These are phyloP conservation scores for Liquidambar formosana DNA, from an alignment of 164 flowering plant species.

Conservation along the genomic window DNA sequence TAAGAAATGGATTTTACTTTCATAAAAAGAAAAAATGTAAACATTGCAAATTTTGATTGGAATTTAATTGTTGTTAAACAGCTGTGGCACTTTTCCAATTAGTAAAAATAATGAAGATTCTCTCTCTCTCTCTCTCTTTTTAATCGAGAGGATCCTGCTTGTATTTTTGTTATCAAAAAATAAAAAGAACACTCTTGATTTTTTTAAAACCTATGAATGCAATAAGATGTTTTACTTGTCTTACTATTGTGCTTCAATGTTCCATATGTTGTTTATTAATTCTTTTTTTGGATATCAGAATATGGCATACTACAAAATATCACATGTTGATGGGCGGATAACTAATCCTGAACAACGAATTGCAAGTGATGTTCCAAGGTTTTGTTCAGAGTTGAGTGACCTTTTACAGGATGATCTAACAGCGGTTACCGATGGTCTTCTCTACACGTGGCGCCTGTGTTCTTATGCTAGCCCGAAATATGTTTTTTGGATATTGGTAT, in stretches of 20 bases:
- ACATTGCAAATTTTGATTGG: too few species aligned
- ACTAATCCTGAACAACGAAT: constrained; percentile 92
- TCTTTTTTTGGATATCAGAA: constrained; percentile 57
- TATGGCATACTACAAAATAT: constrained; percentile 96
- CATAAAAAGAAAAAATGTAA: too few species aligned
- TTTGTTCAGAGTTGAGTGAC: constrained; percentile 95
- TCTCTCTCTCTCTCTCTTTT: too few species aligned
- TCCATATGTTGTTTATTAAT: too few species aligned
- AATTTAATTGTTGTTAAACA: too few species aligned
- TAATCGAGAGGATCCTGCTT: too few species aligned
- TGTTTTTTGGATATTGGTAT: constrained; percentile 94
- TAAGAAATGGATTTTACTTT: too few species aligned
- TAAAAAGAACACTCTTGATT: too few species aligned
- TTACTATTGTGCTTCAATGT: too few species aligned
- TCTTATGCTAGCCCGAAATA: constrained; percentile 99
- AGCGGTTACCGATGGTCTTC: constrained; percentile 86
- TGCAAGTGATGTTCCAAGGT: constrained; percentile 95
- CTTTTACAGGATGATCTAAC: constrained; percentile 91
- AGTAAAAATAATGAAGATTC: too few species aligned
- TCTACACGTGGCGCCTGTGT: constrained; percentile 98
- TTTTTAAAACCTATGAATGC: not conserved
- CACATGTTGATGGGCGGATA: constrained; percentile 97
- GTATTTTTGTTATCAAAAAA: too few species aligned
- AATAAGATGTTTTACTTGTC: not conserved
- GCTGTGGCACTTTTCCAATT: too few species aligned